Evolutionary conservation across 108 stramenopile genomes (phyloP).

Genomic region (Discostella stelligeroides): DNA sequence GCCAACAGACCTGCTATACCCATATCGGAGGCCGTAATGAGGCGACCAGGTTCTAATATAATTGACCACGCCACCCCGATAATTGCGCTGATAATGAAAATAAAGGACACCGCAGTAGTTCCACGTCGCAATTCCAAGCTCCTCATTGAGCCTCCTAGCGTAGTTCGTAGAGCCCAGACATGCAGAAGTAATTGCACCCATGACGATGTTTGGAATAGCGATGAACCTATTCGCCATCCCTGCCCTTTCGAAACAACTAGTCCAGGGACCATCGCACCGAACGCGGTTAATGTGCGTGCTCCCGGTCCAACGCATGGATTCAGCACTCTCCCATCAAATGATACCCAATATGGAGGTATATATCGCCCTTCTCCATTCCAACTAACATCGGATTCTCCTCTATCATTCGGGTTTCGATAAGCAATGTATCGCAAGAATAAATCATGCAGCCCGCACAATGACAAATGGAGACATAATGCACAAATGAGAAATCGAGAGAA

Average conservation of each 20-base stretch:
- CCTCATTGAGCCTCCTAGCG: conserved; percentile 20
- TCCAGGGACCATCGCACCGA: conserved; percentile 49
- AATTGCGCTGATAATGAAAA: conserved; percentile 29
- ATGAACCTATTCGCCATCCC: conserved; percentile 32
- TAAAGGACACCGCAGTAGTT: conserved; percentile 16
- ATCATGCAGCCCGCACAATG: conserved; percentile 46
- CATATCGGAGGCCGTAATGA: conserved; percentile 50
- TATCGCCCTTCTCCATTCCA: conserved; percentile 53
- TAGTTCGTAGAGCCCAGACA: conserved; percentile 20
- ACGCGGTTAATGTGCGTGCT: conserved; percentile 47
- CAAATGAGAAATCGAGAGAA: conserved; percentile 28
- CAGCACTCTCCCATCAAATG: conserved; percentile 45
- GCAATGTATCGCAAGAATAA: conserved; percentile 45
- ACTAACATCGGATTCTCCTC: conserved; percentile 34
- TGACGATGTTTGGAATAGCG: conserved; percentile 40
- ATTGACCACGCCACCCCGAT: conserved; percentile 46
- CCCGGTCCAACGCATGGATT: conserved; percentile 50
- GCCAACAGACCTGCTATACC: conserved; percentile 42
- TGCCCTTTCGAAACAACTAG: conserved; percentile 44
- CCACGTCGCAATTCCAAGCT: conserved; percentile 46
- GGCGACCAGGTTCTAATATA: conserved; percentile 31
- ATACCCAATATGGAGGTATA: conserved; percentile 42
- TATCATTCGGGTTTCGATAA: conserved; percentile 27
- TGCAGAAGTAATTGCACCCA: conserved; percentile 30
- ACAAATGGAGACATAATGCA: conserved; percentile 40